Percentiles rank a stretch among this genome's conserved stretches.
phyloP scores from a whole-genome alignment of 192 early-diverging fungal genomes.

The Allomyces macrogynus region DNA sequence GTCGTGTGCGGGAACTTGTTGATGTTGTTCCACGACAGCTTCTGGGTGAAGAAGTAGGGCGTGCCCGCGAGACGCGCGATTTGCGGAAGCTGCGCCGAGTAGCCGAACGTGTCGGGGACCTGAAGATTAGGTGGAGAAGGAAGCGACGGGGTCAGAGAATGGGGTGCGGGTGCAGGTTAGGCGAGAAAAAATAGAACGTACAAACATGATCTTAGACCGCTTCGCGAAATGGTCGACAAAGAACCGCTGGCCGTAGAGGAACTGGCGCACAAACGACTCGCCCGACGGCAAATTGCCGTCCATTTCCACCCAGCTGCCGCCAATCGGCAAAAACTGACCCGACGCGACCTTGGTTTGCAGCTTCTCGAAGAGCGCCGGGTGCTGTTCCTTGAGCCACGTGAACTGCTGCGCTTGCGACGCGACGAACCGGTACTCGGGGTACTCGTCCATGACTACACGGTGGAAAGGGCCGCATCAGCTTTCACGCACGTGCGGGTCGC shows the following conservation, averaged over 20 bases:
- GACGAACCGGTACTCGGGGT: constrained; percentile 76
- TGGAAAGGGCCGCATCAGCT: neutral
- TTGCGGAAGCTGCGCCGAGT: constrained; percentile 82
- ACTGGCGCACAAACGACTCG: constrained; percentile 83
- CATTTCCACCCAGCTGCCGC: constrained; percentile 96
- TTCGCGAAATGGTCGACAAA: constrained; percentile 58
- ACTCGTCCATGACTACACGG: constrained; percentile 47
- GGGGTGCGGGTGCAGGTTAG: too few species aligned
- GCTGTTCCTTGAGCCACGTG: constrained; percentile 68
- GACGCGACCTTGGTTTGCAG: constrained; percentile 45
- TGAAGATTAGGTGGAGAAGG: constrained; percentile 42
- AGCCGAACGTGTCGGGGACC: constrained; percentile 90
- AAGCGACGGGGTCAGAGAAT: too few species aligned
- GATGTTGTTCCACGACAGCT: constrained; percentile 97
- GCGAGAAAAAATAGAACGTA: neutral
- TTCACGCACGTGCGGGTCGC: too few species aligned
- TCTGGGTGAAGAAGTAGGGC: constrained; percentile 97
- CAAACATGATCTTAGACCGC: constrained; percentile 16
- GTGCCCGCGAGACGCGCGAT: constrained; percentile 55
- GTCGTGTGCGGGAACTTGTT: constrained; percentile 97
- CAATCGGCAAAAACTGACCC: constrained; percentile 80
- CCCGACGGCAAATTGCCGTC: constrained; percentile 94
- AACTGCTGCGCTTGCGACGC: constrained; percentile 95
- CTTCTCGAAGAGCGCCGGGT: constrained; percentile 61
- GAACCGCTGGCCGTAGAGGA: constrained; percentile 63